Base-by-base conservation (phyloP, 2,329 filamentous ascomycete species). In the Pyricularia grisea region DNA sequence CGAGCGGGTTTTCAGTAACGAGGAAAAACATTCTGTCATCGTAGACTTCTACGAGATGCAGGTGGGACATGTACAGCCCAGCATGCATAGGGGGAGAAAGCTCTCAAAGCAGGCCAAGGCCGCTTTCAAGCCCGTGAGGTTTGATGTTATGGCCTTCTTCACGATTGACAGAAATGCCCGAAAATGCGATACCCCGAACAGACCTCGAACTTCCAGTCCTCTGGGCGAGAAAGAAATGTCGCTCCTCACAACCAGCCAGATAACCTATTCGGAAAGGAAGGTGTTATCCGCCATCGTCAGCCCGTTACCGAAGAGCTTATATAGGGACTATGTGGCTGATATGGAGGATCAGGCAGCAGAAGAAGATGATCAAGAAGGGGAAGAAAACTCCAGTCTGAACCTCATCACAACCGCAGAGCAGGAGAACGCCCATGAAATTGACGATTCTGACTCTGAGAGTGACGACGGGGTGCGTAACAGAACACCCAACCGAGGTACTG, bases 131-230 rank as follows among this genome's bases (percentile, higher is more conserved):
- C 69, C 71, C 20, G 31, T 50, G 10, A 66, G 69, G 1, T 73
- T 61, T 33, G 71, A 71, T 60, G 71, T 73, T 5, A 72, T 71
- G 67, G 69, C 70, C 30, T 63, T 71, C 23, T 42, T 69, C 4
- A 67, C 67, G 10, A 61, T 61, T n/a, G 12, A 23, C 58, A 3
- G 4, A 11, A 12, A 25, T 14, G 58, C 58, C 2, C n/a, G 3
- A 14, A 61, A 14, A 27, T 61, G 58, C 9, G 23, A 12, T 23
- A 61, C n/a, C 23, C n/a, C 1, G 23, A 61, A 12, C 23, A 10
- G 0, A 27, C n/a, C 14, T 27, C 58, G 10, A 27, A 1, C 28
- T 68, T 65, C 25, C 1, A 30, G 6, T n/a, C 23, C 6, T 5
- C 2, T 1, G 66, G 68, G 1, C 30, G 42, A 25, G 23, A 36